phyloP scores from a whole-genome alignment of 2,329 filamentous ascomycete species.

The Paecilomyces fulvus region DNA sequence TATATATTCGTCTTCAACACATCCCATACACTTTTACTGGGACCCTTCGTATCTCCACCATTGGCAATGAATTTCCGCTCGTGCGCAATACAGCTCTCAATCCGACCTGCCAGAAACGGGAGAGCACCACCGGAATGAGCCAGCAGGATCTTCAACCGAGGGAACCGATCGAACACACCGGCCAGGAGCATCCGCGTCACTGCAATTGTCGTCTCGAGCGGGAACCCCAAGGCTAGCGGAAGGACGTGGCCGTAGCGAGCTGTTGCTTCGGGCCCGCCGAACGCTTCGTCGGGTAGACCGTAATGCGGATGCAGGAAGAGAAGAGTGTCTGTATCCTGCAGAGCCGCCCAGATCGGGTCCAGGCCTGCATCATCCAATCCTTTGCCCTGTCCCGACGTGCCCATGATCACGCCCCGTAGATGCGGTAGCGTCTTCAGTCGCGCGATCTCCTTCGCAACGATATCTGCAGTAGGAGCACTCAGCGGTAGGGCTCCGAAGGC shows the following conservation, averaged over 20 bases:
- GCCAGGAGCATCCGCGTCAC: constrained; percentile 80
- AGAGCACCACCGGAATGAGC: constrained; percentile 85
- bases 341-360: constrained; percentile 61
- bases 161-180: constrained; percentile 72
- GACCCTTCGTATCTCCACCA: constrained; percentile 52
- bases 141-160: constrained; percentile 61
- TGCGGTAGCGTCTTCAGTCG: constrained; percentile 54
- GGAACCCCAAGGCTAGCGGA: constrained; percentile 77
- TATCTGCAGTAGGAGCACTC: constrained; percentile 53
- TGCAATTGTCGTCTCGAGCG: constrained; percentile 86
- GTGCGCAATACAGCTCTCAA: constrained; percentile 80
- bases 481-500: constrained; percentile 78
- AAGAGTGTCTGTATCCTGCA: constrained; percentile 56
- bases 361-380: constrained; percentile 72
- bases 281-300: constrained; percentile 71
- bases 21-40: constrained; percentile 54
- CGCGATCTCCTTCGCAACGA: constrained; percentile 55
- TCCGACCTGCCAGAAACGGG: constrained; percentile 78
- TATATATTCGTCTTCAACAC: constrained; percentile 68
- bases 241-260: constrained; percentile 80
- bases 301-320: constrained; percentile 91
- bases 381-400: constrained; percentile 69
- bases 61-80: constrained; percentile 64
- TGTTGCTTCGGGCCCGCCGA: constrained; percentile 62
- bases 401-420: constrained; percentile 80